Evolutionary conservation across 208 protist species (phyloP).

Genomic region (Acanthamoeba culbertsoni): DNA sequence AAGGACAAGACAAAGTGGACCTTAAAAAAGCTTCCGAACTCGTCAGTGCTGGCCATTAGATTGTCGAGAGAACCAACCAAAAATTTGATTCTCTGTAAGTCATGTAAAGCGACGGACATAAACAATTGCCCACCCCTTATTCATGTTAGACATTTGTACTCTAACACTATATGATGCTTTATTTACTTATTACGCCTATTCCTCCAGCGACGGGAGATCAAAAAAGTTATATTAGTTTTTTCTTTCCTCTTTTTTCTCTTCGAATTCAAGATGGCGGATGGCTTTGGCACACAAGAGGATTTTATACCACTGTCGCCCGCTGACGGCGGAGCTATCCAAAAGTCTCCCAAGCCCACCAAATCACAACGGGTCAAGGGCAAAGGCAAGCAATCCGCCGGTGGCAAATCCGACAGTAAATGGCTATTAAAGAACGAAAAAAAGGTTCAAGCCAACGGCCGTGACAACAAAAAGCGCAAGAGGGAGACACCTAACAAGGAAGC

Average conservation of each 20-base stretch:
- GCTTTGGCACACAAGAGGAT: neutral
- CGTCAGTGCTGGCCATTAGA: neutral
- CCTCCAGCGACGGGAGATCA: too few species aligned
- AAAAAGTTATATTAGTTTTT: neutral
- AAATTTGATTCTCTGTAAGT: too few species aligned
- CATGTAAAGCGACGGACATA: too few species aligned
- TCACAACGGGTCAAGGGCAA: neutral
- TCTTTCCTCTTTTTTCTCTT: neutral
- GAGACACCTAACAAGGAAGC: neutral
- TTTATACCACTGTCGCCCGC: neutral
- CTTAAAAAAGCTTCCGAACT: neutral
- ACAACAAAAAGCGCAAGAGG: neutral
- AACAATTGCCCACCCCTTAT: too few species aligned
- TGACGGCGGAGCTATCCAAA: too few species aligned
- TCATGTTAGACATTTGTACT: too few species aligned
- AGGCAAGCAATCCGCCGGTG: neutral
- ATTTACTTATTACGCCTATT: too few species aligned
- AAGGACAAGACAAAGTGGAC: neutral
- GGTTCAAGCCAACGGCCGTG: neutral
- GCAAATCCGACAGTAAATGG: neutral
- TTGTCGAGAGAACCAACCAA: too few species aligned
- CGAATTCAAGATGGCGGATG: neutral
- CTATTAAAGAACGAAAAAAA: neutral
- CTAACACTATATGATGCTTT: too few species aligned
- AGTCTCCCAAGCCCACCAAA: neutral